Base-by-base conservation (phyloP, 768 basidiomycete species). In the Crassisporium funariophilum region DNA sequence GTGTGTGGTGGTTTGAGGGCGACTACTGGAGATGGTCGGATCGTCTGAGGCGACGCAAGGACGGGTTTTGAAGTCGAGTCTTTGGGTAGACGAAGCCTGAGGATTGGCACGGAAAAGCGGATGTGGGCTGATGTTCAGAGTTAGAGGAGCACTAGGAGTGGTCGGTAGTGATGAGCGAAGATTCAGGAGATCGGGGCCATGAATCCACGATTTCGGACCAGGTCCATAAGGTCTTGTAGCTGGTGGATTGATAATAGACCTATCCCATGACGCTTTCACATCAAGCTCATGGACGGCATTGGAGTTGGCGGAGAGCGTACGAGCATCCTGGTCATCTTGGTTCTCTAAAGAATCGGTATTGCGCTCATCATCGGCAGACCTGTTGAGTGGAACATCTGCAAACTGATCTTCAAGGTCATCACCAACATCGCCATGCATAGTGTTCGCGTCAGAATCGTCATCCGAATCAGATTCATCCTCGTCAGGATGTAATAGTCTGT, bases 141-240 rank as follows among this genome's bases (percentile, higher is more conserved):
- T 12, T 17, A 41, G 38, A 16, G 44, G 38, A 23, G 42, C 37
- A 13, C 11, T 19, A 25, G 42, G 27, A 20, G 35, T 17, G 11
- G 35, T 35, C 10, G 46, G 35, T 8, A 23, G 12, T 35, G 29
- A 34, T 6, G 46, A 25, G 31, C 46, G 35, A 20, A 58, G 34
- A 20, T 46, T 40, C 3, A 46, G 12, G 4, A 58, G 24, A 24
- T 55, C 57, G 19, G 51, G 52, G 4, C 44, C 21, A 37, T 41
- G 35, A n/a, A 53, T 40, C 52, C 54, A 53, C 15, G n/a, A 17
- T 20, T 55, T 58, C 11, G 49, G 51, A 17, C 53, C 53, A 33
- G 48, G 51, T 29, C 52, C 45, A 24, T 36, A 51, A 13, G 57
- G 52, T 35, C 24, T 45, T 15, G 33, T 49, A 21, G 49, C 15